phyloP scores from a whole-genome alignment of 1,284 basidiomycete species.

The Cryptococcus depauperatus region DNA sequence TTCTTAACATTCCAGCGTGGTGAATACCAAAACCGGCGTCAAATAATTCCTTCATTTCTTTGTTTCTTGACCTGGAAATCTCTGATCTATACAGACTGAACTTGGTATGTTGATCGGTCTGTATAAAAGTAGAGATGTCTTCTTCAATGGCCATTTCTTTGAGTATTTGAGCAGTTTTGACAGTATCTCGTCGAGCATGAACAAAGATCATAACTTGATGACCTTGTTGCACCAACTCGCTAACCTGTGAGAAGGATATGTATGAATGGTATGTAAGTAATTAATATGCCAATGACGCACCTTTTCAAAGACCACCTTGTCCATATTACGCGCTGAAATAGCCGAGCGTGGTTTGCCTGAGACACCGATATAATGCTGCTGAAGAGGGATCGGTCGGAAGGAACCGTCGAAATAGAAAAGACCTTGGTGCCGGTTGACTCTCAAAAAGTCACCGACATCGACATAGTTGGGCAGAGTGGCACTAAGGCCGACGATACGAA shows the following conservation, averaged over 20 bases:
- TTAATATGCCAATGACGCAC: constrained; percentile 20
- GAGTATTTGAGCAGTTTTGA: constrained; percentile 81
- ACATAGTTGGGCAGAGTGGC: constrained; percentile 96
- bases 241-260: constrained; percentile 48
- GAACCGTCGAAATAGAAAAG: constrained; percentile 98
- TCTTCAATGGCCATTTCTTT: constrained; percentile 72
- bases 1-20: constrained; percentile 95
- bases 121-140: constrained; percentile 67
- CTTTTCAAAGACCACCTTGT: constrained; percentile 84
- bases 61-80: constrained; percentile 71
- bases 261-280: neutral
- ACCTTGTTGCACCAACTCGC: constrained; percentile 70
- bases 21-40: constrained; percentile 94
- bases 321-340: constrained; percentile 75
- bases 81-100: constrained; percentile 69
- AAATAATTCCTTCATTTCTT: constrained; percentile 94
- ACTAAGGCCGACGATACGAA: constrained; percentile 96
- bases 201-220: constrained; percentile 99
- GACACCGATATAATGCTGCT: constrained; percentile 95
- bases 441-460: constrained; percentile 92
- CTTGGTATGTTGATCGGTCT: constrained; percentile 67
- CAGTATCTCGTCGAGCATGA: constrained; percentile 96
- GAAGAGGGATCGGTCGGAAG: constrained; percentile 91
- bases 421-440: constrained; percentile 82
- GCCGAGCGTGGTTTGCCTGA: constrained; percentile 78